These are phyloP conservation scores for Leishmania guyanensis DNA, from an alignment of 208 protist genomes.

Conservation along the genomic window DNA sequence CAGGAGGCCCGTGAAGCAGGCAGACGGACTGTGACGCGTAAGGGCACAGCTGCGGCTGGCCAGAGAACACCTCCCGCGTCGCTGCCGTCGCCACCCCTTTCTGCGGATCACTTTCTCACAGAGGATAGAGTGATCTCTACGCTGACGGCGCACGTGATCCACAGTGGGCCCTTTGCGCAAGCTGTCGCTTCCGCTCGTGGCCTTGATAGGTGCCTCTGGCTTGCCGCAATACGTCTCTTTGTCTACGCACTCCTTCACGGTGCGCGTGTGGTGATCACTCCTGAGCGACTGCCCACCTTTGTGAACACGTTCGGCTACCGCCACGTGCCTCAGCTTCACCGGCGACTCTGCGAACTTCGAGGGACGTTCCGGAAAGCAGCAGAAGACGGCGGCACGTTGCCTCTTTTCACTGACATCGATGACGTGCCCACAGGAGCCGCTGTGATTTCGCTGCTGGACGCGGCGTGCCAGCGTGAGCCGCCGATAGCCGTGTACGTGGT, in stretches of 20 bases:
- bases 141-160: conserved; percentile 13
- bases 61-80: background rate
- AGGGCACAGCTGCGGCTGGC: background rate
- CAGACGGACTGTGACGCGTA: background rate
- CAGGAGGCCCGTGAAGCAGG: conserved; percentile 14
- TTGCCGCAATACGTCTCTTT: conserved; percentile 46
- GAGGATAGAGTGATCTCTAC: conserved; percentile 9
- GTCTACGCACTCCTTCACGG: conserved; percentile 43
- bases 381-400: background rate
- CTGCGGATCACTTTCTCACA: background rate
- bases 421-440: background rate
- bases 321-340: conserved; percentile 19
- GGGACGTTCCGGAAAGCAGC: background rate
- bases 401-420: background rate
- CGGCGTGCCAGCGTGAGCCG: conserved; percentile 8
- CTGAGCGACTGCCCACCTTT: conserved; percentile 49
- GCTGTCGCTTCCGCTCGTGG: background rate
- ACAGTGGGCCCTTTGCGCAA: background rate
- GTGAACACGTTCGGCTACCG: conserved; percentile 48
- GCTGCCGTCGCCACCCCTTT: background rate
- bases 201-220: conserved; percentile 9
- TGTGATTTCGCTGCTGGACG: background rate
- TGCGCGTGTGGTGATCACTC: conserved; percentile 49
- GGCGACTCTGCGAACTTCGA: conserved; percentile 9
- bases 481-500: conserved; percentile 33